Evolutionary conservation across 225 moss, liverwort and hornwort genomes (phyloP).

Genomic region (Sphagnum tenellum): DNA sequence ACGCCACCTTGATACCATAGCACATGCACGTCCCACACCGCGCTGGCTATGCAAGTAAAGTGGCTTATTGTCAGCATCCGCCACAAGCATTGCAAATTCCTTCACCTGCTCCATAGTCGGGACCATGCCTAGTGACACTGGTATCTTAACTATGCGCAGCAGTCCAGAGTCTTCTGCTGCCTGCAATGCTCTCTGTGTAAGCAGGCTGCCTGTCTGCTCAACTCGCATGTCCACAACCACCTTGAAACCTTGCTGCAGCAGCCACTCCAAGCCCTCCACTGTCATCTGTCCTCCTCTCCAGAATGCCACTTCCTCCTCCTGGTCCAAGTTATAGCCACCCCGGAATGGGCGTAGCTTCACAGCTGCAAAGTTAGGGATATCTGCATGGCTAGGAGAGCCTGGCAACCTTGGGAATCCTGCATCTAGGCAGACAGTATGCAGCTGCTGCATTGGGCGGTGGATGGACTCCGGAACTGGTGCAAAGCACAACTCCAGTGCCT

Average conservation of each 20-base stretch:
- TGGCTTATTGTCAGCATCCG: slow-evolving; percentile 51
- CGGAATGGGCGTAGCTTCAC: slow-evolving; percentile 70
- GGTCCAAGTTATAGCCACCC: slow-evolving; percentile 24
- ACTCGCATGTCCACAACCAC: slow-evolving; percentile 77
- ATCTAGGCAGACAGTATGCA: slow-evolving; percentile 79
- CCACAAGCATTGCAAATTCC: slow-evolving; percentile 64
- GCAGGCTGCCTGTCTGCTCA: slow-evolving; percentile 51
- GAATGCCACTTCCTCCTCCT: slow-evolving; percentile 68
- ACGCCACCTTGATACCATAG: slow-evolving; percentile 91
- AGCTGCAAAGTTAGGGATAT: slow-evolving; percentile 79
- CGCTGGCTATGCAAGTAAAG: slow-evolving; percentile 67
- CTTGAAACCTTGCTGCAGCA: slow-evolving; percentile 60
- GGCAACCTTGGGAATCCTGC: slow-evolving; percentile 70
- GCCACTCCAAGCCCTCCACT: slow-evolving; percentile 71
- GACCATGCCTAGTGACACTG: slow-evolving; percentile 41
- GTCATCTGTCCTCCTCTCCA: slow-evolving; percentile 92
- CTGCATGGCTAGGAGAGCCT: slow-evolving; percentile 62
- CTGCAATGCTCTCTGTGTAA: slow-evolving; percentile 40
- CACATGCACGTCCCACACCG: slow-evolving; percentile 76
- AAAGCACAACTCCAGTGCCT: slow-evolving; percentile 53
- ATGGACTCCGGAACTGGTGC: slow-evolving; percentile 49
- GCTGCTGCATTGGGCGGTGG: slow-evolving; percentile 45
- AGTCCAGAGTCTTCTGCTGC: slow-evolving; percentile 47
- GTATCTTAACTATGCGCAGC: slow-evolving; percentile 50
- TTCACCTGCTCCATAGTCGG: slow-evolving; percentile 72